A percentile compares a stretch with the other conserved stretches of the same genome.
Conservation (phyloP, 176 grass and related monocot genomes). For the Pontederia paniculata region DNA sequence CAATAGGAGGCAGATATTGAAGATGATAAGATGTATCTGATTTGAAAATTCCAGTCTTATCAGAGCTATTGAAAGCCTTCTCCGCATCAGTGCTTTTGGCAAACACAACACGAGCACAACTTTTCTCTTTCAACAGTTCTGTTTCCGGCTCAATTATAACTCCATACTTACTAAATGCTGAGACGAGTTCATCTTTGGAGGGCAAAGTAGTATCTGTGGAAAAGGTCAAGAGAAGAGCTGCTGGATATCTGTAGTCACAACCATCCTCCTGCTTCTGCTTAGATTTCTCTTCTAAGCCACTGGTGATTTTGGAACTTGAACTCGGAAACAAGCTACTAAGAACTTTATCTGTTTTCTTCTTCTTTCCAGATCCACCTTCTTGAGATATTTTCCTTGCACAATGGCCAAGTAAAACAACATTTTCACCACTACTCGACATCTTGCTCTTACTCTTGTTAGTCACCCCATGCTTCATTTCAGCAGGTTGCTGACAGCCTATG, state of each 20-base stretch:
- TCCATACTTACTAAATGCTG: constrained; percentile 22
- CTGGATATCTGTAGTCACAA: constrained; percentile 15
- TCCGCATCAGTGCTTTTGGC: constrained; percentile 26
- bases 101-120: constrained; percentile 26
- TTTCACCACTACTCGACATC: constrained; percentile 2
- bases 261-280: too few species aligned
- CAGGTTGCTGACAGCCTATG: neutral
- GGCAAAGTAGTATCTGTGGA: constrained; percentile 9
- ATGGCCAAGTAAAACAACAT: neutral
- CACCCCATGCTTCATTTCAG: neutral
- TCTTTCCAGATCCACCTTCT: constrained; percentile 12
- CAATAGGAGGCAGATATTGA: constrained; percentile 18
- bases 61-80: constrained; percentile 17
- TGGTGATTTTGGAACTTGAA: too few species aligned
- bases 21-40: constrained; percentile 7
- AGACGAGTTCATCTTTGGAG: constrained; percentile 22
- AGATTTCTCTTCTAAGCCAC: too few species aligned
- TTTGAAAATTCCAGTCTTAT: constrained; percentile 19
- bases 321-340: too few species aligned
- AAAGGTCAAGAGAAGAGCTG: constrained; percentile 29
- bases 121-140: constrained; percentile 13
- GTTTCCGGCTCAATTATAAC: constrained; percentile 24
- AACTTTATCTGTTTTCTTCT: too few species aligned
- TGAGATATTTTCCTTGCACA: neutral
- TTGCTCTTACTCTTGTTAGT: neutral